Conservation (phyloP, 768 basidiomycete genomes). For the Pisolithus microcarpus region DNA sequence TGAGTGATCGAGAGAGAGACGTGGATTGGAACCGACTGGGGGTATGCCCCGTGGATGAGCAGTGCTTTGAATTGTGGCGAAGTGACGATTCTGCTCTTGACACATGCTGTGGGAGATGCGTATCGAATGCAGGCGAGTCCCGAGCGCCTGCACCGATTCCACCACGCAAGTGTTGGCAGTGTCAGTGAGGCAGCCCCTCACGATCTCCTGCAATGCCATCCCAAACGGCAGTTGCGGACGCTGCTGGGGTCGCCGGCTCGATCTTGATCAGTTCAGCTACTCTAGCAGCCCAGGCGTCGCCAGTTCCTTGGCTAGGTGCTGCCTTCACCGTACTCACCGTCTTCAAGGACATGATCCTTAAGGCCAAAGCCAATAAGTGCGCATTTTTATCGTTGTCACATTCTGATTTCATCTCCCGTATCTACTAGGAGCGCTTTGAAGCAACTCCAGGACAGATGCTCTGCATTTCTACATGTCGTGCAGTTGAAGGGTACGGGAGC, state of each 20-base stretch:
- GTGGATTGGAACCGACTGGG: conserved; percentile 64
- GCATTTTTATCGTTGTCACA: neutral
- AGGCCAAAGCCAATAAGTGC: conserved; percentile 44
- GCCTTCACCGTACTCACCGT: conserved; percentile 35
- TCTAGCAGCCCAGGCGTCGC: conserved; percentile 39
- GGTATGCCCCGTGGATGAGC: conserved; percentile 58
- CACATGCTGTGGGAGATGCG: neutral
- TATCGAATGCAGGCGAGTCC: too few relatives aligned
- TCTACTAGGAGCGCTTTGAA: conserved; percentile 33
- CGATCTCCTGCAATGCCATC: neutral
- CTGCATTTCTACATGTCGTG: conserved; percentile 32
- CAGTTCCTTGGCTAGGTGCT: conserved; percentile 41
- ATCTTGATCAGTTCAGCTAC: conserved; percentile 28
- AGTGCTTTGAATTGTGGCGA: conserved; percentile 53
- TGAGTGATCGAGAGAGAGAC: conserved; percentile 46
- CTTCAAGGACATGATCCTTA: conserved; percentile 41
- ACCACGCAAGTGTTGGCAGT: too few relatives aligned
- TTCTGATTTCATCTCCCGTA: neutral
- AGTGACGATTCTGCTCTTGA: too few relatives aligned
- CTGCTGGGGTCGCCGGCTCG: conserved; percentile 7
- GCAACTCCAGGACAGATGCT: conserved; percentile 42
- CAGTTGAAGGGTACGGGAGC: conserved; percentile 28
- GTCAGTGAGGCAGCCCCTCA: neutral
- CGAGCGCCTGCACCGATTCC: too few relatives aligned
- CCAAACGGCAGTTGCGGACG: conserved; percentile 10